Conservation (phyloP, 257 asterid species). For the Salvia miltiorrhiza region DNA sequence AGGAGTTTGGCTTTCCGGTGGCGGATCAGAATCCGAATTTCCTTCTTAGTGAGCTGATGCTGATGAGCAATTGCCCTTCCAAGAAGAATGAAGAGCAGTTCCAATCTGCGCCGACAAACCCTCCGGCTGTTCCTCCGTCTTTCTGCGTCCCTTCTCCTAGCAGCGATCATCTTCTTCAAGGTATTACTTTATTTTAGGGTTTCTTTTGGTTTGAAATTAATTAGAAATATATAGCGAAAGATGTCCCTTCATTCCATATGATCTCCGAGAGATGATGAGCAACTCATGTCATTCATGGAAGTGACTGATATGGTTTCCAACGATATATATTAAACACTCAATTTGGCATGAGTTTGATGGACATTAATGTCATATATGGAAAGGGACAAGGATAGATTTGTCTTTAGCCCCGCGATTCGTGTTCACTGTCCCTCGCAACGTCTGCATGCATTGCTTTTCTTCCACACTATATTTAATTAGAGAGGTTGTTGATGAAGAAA, state of each 20-base stretch:
- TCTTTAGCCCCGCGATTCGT: constrained; percentile 35
- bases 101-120: constrained; percentile 28
- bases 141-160: constrained; percentile 19
- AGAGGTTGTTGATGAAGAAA: not conserved
- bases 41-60: constrained; percentile 49
- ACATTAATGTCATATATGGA: constrained; percentile 28
- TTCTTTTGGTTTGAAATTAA: not conserved
- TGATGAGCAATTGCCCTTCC: constrained; percentile 40
- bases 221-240: not conserved
- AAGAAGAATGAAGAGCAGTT: constrained; percentile 45
- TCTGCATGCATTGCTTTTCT: constrained; percentile 41
- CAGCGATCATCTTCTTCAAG: constrained; percentile 30
- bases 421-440: constrained; percentile 39
- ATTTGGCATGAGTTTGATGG: constrained; percentile 19
- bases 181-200: constrained; percentile 16
- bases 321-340: not conserved
- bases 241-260: not conserved
- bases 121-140: constrained; percentile 23
- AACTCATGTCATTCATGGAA: constrained; percentile 37
- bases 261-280: not conserved
- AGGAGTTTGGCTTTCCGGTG: constrained; percentile 51
- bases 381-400: constrained; percentile 44
- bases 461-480: not conserved
- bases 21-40: constrained; percentile 26
- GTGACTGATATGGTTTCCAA: constrained; percentile 37